These are phyloP conservation scores for Puccinia novopanici DNA, from an alignment of 1,284 basidiomycete genomes.

Conservation along the genomic window DNA sequence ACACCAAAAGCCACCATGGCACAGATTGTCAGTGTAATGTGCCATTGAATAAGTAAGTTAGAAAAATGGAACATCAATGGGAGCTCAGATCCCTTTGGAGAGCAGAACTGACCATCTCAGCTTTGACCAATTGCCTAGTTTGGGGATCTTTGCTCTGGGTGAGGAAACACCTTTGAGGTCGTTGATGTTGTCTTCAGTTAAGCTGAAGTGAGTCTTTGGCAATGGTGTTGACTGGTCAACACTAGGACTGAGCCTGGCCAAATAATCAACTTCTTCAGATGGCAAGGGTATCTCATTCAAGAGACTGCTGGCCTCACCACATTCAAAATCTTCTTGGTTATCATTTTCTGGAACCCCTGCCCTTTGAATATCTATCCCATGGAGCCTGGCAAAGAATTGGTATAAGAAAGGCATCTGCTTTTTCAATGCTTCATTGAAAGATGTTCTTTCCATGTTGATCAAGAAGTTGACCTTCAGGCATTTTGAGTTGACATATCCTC, in stretches of 20 bases:
- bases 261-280: no score
- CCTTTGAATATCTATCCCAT: no score
- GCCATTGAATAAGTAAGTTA: background rate
- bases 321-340: background rate
- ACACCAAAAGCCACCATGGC: background rate
- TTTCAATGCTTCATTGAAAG: background rate
- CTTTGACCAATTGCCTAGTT: background rate
- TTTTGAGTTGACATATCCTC: background rate
- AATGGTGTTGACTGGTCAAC: background rate
- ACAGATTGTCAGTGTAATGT: background rate
- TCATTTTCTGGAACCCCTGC: background rate
- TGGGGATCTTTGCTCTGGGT: background rate
- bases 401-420: background rate
- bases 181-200: background rate
- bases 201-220: background rate
- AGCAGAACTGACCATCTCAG: background rate
- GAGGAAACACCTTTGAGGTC: background rate
- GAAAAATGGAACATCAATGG: background rate
- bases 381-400: background rate
- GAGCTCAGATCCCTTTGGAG: no score
- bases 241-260: background rate
- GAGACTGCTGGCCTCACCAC: background rate
- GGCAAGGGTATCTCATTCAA: background rate
- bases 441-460: background rate
- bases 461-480: background rate